Evolutionary conservation across 164 flowering plant genomes (phyloP), one percentile per base, ranked within the genome.

Genomic region (Aristolochia fimbriata): DNA sequence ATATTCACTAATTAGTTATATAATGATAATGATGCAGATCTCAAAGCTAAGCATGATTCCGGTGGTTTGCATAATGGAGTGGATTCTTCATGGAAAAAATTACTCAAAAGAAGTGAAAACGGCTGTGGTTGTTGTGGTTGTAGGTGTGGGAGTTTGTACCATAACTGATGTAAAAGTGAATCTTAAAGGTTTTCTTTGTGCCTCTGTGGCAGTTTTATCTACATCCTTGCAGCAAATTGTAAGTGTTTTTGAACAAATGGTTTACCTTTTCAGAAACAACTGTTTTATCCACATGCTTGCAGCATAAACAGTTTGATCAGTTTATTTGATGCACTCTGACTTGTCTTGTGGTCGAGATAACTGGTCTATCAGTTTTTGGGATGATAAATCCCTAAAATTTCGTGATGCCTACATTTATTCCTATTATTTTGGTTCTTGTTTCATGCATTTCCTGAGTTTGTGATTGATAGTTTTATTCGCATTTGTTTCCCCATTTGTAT

Each of bases 191-290:
- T 90, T 90, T 71, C n/a, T 85, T 13, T 90, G 97, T 68, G 90
- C 97, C 51, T 77, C 79, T 47, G 70, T 85, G 12, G 97, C 97
- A 5, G 84, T 90, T 24, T 27, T 85, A 22, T 77, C 88, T 15
- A 90, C 97, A 55, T 90, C 97, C 13, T 76, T 90, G 64, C 97
- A 90, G 68, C 97, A 90, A 78, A 90, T 90, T 78, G 96, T 89
- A 68, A 89, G 93, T 77, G 48, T 62, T 57, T 59, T 17, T 21
- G 15, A 52, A 6, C 22, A 12, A 3, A 37, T 37, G 43, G 43
- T 10, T n/a, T 37, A 37, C 43, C 8, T 37, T 37, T 6, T 37
- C 12, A 37, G 43, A 10, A 37, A 37, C 43, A 27, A 27, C 30
- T 27, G 30, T 27, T 27, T 27, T 27, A 27, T 27, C 5, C 30